Evolutionary conservation across 768 basidiomycete genomes (phyloP).

Genomic region (Krasilnikovozyma curviuscula): DNA sequence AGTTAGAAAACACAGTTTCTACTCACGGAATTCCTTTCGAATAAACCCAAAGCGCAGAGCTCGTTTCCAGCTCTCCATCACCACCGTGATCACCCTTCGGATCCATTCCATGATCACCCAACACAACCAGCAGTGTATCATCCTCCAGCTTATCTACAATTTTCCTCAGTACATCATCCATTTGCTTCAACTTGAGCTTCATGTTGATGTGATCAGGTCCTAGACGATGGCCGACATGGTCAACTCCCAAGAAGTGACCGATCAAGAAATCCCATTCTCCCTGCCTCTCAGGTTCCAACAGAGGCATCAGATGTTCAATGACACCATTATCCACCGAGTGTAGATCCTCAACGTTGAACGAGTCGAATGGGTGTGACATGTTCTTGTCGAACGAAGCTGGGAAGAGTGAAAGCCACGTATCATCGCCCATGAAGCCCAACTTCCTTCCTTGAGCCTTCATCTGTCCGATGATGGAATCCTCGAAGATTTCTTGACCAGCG

Average conservation of each 20-base stretch:
- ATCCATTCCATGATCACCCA: slow-evolving; percentile 98
- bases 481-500: slow-evolving; percentile 61
- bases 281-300: slow-evolving; percentile 31
- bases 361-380: slow-evolving; percentile 71
- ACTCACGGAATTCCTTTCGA: slow-evolving; percentile 40
- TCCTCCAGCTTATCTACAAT: slow-evolving; percentile 53
- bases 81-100: slow-evolving; percentile 86
- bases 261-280: slow-evolving; percentile 67
- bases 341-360: slow-evolving; percentile 95
- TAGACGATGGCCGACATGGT: slow-evolving; percentile 86
- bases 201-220: slow-evolving; percentile 76
- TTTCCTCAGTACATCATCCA: slow-evolving; percentile 55
- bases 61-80: slow-evolving; percentile 65
- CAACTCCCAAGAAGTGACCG: slow-evolving; percentile 86
- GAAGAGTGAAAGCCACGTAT: slow-evolving; percentile 87
- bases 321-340: slow-evolving; percentile 91
- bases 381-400: slow-evolving; percentile 51
- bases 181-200: slow-evolving; percentile 66
- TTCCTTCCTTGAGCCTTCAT: slow-evolving; percentile 34
- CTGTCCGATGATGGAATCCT: slow-evolving; percentile 75
- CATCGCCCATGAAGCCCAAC: slow-evolving; percentile 84
- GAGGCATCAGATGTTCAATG: slow-evolving; percentile 58
- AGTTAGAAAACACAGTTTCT: slow-evolving; percentile 23
- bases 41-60: slow-evolving; percentile 78
- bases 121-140: slow-evolving; percentile 68